phyloP scores from a whole-genome alignment of 768 basidiomycete genomes.

The Megacollybia marginata region DNA sequence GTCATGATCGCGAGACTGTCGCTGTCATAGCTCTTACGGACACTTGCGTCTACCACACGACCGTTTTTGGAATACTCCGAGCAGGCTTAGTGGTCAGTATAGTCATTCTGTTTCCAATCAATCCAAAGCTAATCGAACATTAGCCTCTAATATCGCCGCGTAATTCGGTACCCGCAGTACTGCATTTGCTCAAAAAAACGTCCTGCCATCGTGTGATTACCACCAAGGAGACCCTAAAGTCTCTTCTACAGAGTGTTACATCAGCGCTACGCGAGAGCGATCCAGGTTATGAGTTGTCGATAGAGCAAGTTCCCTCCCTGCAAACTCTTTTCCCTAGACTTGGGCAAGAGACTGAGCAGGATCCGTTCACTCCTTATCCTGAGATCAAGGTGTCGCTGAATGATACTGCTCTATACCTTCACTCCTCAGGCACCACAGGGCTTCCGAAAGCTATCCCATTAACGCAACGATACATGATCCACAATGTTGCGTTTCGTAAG shows the following conservation, averaged over 20 bases:
- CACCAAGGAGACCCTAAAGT: slow-evolving; percentile 15
- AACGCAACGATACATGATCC: slow-evolving; percentile 9
- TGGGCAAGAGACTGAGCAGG: slow-evolving; percentile 12
- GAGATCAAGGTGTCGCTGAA: background rate
- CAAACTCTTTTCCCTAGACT: slow-evolving; percentile 19
- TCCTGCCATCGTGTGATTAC: slow-evolving; percentile 23
- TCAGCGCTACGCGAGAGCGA: slow-evolving; percentile 4
- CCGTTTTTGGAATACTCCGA: slow-evolving; percentile 15
- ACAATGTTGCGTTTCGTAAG: slow-evolving; percentile 16
- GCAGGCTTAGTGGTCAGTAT: slow-evolving; percentile 22
- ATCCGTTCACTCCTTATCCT: slow-evolving; percentile 4
- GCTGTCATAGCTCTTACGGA: slow-evolving; percentile 24
- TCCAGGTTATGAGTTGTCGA: slow-evolving; percentile 3
- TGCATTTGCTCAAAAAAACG: slow-evolving; percentile 21
- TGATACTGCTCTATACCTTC: slow-evolving; percentile 15
- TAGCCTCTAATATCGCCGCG: slow-evolving; percentile 31
- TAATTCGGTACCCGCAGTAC: slow-evolving; percentile 26
- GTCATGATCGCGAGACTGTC: slow-evolving; percentile 18
- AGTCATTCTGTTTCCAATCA: slow-evolving; percentile 6
- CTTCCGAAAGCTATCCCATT: slow-evolving; percentile 21
- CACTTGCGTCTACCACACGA: slow-evolving; percentile 19
- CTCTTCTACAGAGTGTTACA: slow-evolving; percentile 14
- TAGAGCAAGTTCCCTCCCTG: slow-evolving; percentile 11
- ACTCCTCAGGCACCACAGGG: slow-evolving; percentile 26
- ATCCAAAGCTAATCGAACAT: slow-evolving; percentile 7